Base-by-base conservation (phyloP, 768 basidiomycete genomes). In the Mycena belliarum region DNA sequence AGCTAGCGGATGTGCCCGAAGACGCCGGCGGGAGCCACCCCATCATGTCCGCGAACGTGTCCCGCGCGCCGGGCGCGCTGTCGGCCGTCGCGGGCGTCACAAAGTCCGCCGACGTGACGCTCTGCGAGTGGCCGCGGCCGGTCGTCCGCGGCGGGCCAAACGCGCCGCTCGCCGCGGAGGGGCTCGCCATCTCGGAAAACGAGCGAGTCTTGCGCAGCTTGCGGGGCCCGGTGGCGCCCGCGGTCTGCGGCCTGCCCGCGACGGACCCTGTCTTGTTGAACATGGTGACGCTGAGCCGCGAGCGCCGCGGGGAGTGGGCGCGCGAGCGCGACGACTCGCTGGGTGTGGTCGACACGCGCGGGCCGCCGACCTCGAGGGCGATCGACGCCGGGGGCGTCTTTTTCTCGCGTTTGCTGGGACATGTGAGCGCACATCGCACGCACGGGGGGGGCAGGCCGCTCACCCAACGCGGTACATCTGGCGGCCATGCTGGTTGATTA, bases 401-500 rank as follows among this genome's bases (percentile, higher is more conserved):
- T 26, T 82, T 73, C 63, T 84, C 85, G 51, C 85, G 85, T 53
- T 78, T 80, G 53, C 88, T 89, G 61, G 21, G 65, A 45, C 46
- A 48, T 43, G 21, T 54, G 53, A 29, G 46, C 52, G 49, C 53
- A 10, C 47, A 37, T 28, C n/a, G n/a, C n/a, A 18, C 23, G 26
- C 15, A 48, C 12, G 42, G 40, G 40, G 40, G 51, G 57, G 25
- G 33, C 33, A 50, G 32, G 47, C 20, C 28, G 80, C 86, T 71
- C 59, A 91, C 90, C 89, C 85, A 43, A 94, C 81, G 47, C 91
- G 87, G 73, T 78, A 92, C 79, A 89, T 83, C 68, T 81, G 79
- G 65, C 84, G 85, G 51, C 91, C 91, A 71, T 89, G 85, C 68
- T 91, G 89, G 68, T 90, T 92, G 46, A 88, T 80, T 65, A 89